These are phyloP conservation scores for Populus trichocarpa DNA, from an alignment of 441 rosid genomes.

Conservation along the genomic window DNA sequence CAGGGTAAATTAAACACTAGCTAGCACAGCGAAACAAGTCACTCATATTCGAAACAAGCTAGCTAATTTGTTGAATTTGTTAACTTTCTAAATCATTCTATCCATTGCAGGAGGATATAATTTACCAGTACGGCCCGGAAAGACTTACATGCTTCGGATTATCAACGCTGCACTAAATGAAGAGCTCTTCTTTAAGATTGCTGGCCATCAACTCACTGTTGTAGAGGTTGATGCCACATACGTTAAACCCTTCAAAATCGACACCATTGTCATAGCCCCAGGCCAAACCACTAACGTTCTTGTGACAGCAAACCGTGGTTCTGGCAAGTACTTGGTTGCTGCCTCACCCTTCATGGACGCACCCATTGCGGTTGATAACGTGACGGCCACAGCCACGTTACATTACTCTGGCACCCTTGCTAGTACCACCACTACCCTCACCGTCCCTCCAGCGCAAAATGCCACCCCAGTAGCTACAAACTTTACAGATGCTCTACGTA, in stretches of 20 bases:
- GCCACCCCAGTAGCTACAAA: conserved; percentile 57
- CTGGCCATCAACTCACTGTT: no score
- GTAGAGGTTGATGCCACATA: no score
- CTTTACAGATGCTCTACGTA: conserved; percentile 52
- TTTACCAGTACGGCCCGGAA: conserved; percentile 52
- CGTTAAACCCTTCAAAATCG: no score
- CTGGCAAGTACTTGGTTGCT: conserved; percentile 57
- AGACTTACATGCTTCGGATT: conserved; percentile 51
- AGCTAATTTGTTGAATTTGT: background rate
- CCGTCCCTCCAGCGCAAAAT: conserved; percentile 59
- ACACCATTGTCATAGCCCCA: conserved; percentile 47
- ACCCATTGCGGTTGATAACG: conserved; percentile 57
- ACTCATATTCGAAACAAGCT: background rate
- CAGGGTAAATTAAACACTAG: conserved; percentile 31
- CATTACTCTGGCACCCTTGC: conserved; percentile 58
- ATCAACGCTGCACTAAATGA: no score
- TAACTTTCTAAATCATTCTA: background rate
- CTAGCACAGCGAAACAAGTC: background rate
- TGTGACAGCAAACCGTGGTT: conserved; percentile 38
- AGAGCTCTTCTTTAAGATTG: no score
- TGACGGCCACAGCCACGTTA: conserved; percentile 62
- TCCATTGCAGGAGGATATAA: conserved; percentile 39
- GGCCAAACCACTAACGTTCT: conserved; percentile 90
- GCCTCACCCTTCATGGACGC: conserved; percentile 87
- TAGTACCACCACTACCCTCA: conserved; percentile 36